Conservation (phyloP, 2,329 filamentous ascomycete species). For the Fusarium falciforme region DNA sequence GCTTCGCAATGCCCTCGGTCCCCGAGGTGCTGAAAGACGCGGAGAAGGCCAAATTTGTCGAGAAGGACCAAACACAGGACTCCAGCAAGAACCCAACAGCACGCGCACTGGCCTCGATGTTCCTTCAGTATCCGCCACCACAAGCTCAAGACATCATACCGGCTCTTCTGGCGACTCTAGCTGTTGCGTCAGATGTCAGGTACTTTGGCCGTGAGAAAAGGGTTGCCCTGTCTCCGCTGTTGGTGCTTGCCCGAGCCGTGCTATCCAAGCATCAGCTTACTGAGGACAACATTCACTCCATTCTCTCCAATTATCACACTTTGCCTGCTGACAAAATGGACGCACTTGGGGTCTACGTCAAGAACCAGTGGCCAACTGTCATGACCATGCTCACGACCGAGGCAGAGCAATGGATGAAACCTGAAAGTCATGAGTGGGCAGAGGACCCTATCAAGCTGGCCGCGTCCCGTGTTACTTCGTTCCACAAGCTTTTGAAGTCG, state of each 20-base stretch:
- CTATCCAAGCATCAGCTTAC: conserved; percentile 32
- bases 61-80: neutral
- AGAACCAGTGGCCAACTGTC: conserved; percentile 44
- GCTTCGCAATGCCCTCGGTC: conserved; percentile 47
- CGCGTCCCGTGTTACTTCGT: conserved; percentile 17
- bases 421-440: neutral
- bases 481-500: conserved; percentile 46
- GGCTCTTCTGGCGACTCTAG: conserved; percentile 48
- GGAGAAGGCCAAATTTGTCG: neutral
- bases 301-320: conserved; percentile 27
- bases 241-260: conserved; percentile 43
- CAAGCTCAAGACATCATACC: conserved; percentile 45
- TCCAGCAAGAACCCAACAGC: conserved; percentile 1
- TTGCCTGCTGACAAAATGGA: conserved; percentile 33
- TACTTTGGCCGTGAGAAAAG: conserved; percentile 17
- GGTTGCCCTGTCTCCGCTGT: conserved; percentile 43
- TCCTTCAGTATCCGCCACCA: conserved; percentile 44
- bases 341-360: conserved; percentile 43
- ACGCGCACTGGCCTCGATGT: conserved; percentile 46
- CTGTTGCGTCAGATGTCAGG: conserved; percentile 46
- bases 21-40: conserved; percentile 43
- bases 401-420: conserved; percentile 37
- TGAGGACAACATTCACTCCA: conserved; percentile 28
- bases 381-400: conserved; percentile 38
- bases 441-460: conserved; percentile 9